Base-by-base conservation (phyloP, 2,329 filamentous ascomycete genomes). In the Aphanoascus verrucosus region DNA sequence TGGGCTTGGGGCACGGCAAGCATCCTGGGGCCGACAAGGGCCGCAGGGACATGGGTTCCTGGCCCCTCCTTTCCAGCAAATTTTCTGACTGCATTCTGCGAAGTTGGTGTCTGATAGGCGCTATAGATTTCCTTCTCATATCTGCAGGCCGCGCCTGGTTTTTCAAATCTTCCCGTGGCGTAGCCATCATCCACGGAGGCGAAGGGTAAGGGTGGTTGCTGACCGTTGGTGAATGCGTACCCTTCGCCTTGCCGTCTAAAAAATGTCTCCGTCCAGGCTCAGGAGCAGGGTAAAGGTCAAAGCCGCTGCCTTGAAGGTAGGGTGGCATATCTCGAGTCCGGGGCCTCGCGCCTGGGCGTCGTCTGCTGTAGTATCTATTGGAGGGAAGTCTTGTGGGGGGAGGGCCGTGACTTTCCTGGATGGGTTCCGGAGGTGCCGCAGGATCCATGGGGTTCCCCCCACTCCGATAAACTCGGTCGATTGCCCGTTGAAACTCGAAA, bases 401-500 rank as follows among this genome's bases (percentile, higher is more conserved):
- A 3, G 58, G 69, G 5, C 41, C 63, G 23, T 62, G 64, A 3
- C 60, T 59, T 54, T 67, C 65, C 2, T 62, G 63, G 5, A 64
- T 62, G 32, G 52, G 57, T 15, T 59, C 61, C 32, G 63, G 63
- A 5, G 68, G 67, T 45, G 63, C 69, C 8, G 63, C 65, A 32
- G 63, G 65, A 50, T 67, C 59, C 12, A 64, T 50, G 60, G 68
- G 66, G 19, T 60, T 56, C 12, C 58, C 65, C 9, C 62, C 65
- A 49, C 64, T 59, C 15, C 58, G 63, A 43, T 63, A 62, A 20
- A 66, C 61, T 42, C 52, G 60, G 32, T 69, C 66, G 11, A 70
- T 68, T 32, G 63, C 67, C 48, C 63, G 60, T 48, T 72, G 71
- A 42, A 69, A 73, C 14, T 69, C 61, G 1, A 58, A 45, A 35